Evolutionary conservation across 1,284 basidiomycete genomes (phyloP).

Genomic region (Ganoderma boninense): DNA sequence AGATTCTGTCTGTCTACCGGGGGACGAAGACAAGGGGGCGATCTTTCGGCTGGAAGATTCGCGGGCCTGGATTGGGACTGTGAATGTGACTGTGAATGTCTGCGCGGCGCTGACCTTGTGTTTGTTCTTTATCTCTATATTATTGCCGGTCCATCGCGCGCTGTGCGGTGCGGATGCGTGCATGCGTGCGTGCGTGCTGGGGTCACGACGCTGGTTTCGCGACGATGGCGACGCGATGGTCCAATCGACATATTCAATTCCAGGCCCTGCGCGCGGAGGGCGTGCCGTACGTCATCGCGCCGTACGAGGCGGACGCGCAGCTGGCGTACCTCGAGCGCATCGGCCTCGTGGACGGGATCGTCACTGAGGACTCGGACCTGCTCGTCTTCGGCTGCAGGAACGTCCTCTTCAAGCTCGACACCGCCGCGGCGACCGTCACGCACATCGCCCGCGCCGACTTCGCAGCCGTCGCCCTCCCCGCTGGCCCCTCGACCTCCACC

Average conservation of each 20-base stretch:
- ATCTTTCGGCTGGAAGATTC: slow-evolving; percentile 22
- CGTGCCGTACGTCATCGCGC: slow-evolving; percentile 91
- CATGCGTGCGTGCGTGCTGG: not conserved
- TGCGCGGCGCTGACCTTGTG: slow-evolving; percentile 6
- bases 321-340: slow-evolving; percentile 90
- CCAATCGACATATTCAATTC: not conserved
- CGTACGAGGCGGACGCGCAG: slow-evolving; percentile 99
- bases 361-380: slow-evolving; percentile 98
- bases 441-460: slow-evolving; percentile 86
- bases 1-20: no score
- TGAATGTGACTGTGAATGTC: slow-evolving; percentile 2
- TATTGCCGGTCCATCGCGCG: not conserved
- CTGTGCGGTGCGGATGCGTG: no score
- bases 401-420: slow-evolving; percentile 89
- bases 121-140: not conserved
- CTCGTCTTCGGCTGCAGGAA: slow-evolving; percentile 95
- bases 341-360: slow-evolving; percentile 89
- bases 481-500: slow-evolving; percentile 77
- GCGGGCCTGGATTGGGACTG: slow-evolving; percentile 13
- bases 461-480: slow-evolving; percentile 59
- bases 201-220: slow-evolving; percentile 11
- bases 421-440: slow-evolving; percentile 76
- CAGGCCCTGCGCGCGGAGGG: slow-evolving; percentile 86
- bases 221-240: not conserved
- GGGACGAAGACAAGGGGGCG: not conserved